Base-by-base conservation (phyloP, 768 basidiomycete species). In the Pilatotrama ljubarskyi region DNA sequence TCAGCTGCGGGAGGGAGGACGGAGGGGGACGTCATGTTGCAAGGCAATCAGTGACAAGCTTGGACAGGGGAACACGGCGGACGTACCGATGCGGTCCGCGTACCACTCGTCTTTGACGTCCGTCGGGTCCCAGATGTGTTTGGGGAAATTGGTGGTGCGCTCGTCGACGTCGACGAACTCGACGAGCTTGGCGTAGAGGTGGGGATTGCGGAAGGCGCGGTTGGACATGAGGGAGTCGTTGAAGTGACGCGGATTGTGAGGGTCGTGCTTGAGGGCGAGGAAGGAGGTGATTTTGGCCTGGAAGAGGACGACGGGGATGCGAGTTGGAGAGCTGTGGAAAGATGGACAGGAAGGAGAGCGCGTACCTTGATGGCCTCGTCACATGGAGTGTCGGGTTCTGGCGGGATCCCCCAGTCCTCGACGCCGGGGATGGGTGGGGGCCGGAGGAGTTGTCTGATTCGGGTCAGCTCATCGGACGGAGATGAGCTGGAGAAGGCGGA, bases 201-300 rank as follows among this genome's bases (percentile, higher is more conserved):
- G 93, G 0, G 96, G 96, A 69, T 99, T 99, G 25, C 94, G 86
- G 75, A 98, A 99, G 4, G 93, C 87, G 43, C 93, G 87, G 65
- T 91, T 93, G 8, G 87, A 84, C 87, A 98, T 93, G 41, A 99
- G 82, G 1, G 92, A 92, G 72, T 97, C 94, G 72, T 98, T 99
- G 77, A 97, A 98, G 73, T 97, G 95, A 65, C 87, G 86, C 1
- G 90, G 88, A 66, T 83, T 81, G 1, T 62, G 60, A 10, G 83
- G 69, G 66, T 87, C 81, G 26, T 77, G 74, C 71, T 94, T 93
- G 47, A 98, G 80, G 0, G 79, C 68, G 56, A 88, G 82, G 67
- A 97, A 98, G 51, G 90, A 85, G 0, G 82, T 75, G 22, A 97
- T 81, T 72, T 97, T 98, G 0, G 85, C 78, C 95, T 96, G 68